Conservation (phyloP, 1,284 basidiomycete species). For the Calocybe gambosa region DNA sequence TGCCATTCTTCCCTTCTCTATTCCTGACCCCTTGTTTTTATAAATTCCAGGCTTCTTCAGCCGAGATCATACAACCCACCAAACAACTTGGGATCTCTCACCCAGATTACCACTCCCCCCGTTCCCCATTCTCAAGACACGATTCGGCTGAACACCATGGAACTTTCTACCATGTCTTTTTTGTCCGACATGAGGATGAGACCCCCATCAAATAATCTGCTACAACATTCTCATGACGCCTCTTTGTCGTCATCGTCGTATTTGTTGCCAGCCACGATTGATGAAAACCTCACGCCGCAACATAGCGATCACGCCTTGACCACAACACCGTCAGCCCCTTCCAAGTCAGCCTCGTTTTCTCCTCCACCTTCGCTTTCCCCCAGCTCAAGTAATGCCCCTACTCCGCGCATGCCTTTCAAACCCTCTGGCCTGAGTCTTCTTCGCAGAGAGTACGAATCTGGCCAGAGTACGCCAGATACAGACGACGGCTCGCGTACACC, state of each 20-base stretch:
- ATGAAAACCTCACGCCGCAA: slow-evolving; percentile 7
- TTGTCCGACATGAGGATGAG: slow-evolving; percentile 20
- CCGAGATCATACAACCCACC: slow-evolving; percentile 30
- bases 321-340: slow-evolving; percentile 19
- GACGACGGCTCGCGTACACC: slow-evolving; percentile 14
- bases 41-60: slow-evolving; percentile 33
- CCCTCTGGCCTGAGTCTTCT: slow-evolving; percentile 29
- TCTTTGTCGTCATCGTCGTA: slow-evolving; percentile 15
- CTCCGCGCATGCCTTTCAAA: slow-evolving; percentile 13
- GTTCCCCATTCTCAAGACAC: slow-evolving; percentile 47
- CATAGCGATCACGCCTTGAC: slow-evolving; percentile 3
- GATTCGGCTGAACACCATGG: slow-evolving; percentile 62
- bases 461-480: background rate
- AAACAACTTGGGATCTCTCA: slow-evolving; percentile 15
- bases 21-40: background rate
- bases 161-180: slow-evolving; percentile 52
- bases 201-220: background rate
- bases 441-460: slow-evolving; percentile 19
- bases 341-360: slow-evolving; percentile 1
- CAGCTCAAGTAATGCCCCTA: slow-evolving; percentile 6
- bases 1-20: background rate
- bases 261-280: background rate
- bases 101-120: slow-evolving; percentile 15
- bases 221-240: slow-evolving; percentile 9
- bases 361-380: slow-evolving; percentile 3